These are phyloP conservation scores for Penicillium sp. DNA, from an alignment of 2,329 filamentous ascomycete species.

Conservation along the genomic window DNA sequence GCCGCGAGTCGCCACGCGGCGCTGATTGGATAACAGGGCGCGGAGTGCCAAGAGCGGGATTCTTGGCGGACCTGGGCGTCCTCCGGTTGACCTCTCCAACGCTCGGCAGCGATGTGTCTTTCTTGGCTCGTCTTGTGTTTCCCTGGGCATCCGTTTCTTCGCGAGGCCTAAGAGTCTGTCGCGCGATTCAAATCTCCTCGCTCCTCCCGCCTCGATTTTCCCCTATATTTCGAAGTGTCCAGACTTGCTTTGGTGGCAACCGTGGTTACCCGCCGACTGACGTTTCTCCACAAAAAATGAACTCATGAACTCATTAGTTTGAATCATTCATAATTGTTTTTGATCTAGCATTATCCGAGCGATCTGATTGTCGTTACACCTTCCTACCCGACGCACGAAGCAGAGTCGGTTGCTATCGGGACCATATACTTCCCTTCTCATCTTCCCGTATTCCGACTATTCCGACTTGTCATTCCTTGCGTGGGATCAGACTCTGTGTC, in stretches of 20 bases:
- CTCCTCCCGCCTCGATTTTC: conserved; percentile 7
- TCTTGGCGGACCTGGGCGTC: conserved; percentile 16
- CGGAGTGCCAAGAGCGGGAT: conserved; percentile 24
- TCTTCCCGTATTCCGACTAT: conserved; percentile 17
- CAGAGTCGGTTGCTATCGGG: conserved; percentile 6
- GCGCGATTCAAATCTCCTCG: conserved; percentile 19
- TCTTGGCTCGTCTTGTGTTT: conserved; percentile 21
- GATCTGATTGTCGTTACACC: conserved; percentile 9
- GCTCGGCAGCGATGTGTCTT: conserved; percentile 7
- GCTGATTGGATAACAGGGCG: conserved; percentile 9
- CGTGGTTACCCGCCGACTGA: not conserved
- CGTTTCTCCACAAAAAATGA: not conserved
- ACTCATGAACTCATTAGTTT: not conserved
- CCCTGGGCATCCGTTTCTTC: conserved; percentile 16
- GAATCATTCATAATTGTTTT: not conserved
- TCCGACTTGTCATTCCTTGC: conserved; percentile 3
- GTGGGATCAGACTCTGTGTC: conserved; percentile 6
- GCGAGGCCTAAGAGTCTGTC: conserved; percentile 16
- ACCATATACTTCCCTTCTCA: conserved; percentile 3
- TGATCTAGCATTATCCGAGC: conserved; percentile 1
- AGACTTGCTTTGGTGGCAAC: not conserved
- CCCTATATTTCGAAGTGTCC: not conserved
- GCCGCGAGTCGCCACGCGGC: conserved; percentile 3
- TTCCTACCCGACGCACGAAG: not conserved
- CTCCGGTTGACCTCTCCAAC: conserved; percentile 9